A percentile compares a stretch with the other conserved stretches of the same genome.
phyloP scores from a whole-genome alignment of 179 eudicot genomes.

The Drosera spatulata region DNA sequence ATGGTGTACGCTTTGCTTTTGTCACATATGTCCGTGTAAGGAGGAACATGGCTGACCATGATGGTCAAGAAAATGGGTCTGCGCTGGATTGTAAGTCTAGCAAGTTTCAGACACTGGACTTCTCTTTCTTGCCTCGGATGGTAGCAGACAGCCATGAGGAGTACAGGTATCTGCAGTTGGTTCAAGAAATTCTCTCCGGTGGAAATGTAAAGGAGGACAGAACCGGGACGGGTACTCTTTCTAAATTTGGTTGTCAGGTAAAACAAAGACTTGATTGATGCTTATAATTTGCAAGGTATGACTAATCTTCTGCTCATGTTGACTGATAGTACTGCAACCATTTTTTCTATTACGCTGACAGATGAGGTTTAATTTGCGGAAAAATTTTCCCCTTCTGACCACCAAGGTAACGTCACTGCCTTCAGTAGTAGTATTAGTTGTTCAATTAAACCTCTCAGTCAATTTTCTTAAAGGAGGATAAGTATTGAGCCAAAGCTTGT shows the following conservation, averaged over 20 bases:
- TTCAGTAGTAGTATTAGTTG: no score
- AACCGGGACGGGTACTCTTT: conserved; percentile 87
- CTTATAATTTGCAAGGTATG: no score
- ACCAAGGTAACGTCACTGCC: conserved; percentile 45
- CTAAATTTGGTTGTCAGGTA: conserved; percentile 96
- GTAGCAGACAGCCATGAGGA: conserved; percentile 83
- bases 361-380: conserved; percentile 94
- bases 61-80: conserved; percentile 12
- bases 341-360: conserved; percentile 14
- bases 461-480: no score
- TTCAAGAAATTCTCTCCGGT: conserved; percentile 58
- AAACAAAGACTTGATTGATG: conserved; percentile 1
- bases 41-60: conserved; percentile 21
- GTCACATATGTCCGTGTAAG: conserved; percentile 73
- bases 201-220: conserved; percentile 74
- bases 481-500: no score
- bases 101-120: conserved; percentile 37
- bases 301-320: conserved; percentile 1
- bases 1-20: conserved; percentile 48
- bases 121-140: conserved; percentile 61
- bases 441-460: no score
- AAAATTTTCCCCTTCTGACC: conserved; percentile 81
- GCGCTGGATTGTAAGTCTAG: conserved; percentile 7
- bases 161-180: conserved; percentile 49
- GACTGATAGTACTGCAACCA: background rate